Conservation (phyloP, 2,329 filamentous ascomycete genomes). For the Cladophialophora bantiana region DNA sequence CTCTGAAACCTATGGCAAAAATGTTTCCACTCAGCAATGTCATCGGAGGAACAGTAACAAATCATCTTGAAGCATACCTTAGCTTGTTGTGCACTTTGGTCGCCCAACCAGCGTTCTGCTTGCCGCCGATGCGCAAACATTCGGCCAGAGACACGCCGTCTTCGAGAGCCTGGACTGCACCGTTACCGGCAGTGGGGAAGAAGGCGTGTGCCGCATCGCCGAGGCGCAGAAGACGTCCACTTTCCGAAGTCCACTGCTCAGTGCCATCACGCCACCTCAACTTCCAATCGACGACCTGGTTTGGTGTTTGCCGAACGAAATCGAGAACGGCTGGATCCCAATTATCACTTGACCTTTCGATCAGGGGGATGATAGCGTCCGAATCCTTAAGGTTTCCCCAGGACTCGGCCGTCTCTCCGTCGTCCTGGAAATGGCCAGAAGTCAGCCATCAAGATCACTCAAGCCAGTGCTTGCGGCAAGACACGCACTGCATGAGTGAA, state of each 20-base stretch:
- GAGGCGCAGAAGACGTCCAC: slow-evolving; percentile 52
- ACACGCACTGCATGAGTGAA: slow-evolving; percentile 20
- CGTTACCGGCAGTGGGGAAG: slow-evolving; percentile 62
- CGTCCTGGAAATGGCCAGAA: slow-evolving; percentile 9
- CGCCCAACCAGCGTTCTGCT: slow-evolving; percentile 32
- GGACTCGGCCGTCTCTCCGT: slow-evolving; percentile 11
- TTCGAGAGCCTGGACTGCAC: slow-evolving; percentile 62
- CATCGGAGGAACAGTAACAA: too few relatives aligned
- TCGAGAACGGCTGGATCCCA: slow-evolving; percentile 23
- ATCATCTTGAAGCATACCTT: slow-evolving; percentile 10
- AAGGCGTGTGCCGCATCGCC: slow-evolving; percentile 63
- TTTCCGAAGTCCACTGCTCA: slow-evolving; percentile 16
- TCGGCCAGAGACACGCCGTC: slow-evolving; percentile 58
- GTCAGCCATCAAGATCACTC: neutral
- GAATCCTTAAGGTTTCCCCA: slow-evolving; percentile 14
- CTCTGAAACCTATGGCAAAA: slow-evolving; percentile 15
- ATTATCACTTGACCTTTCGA: slow-evolving; percentile 8
- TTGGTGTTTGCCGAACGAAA: slow-evolving; percentile 14
- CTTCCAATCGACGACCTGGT: slow-evolving; percentile 19
- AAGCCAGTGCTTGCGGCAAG: neutral
- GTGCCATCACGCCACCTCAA: slow-evolving; percentile 18
- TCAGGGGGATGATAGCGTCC: neutral
- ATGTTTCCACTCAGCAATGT: neutral
- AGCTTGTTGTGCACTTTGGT: slow-evolving; percentile 27
- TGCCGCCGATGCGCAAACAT: slow-evolving; percentile 45